Percentiles rank a stretch among this genome's conserved stretches.
Evolutionary conservation across 2,329 filamentous ascomycete genomes (phyloP).

Genomic region (Colletotrichum tabaci): DNA sequence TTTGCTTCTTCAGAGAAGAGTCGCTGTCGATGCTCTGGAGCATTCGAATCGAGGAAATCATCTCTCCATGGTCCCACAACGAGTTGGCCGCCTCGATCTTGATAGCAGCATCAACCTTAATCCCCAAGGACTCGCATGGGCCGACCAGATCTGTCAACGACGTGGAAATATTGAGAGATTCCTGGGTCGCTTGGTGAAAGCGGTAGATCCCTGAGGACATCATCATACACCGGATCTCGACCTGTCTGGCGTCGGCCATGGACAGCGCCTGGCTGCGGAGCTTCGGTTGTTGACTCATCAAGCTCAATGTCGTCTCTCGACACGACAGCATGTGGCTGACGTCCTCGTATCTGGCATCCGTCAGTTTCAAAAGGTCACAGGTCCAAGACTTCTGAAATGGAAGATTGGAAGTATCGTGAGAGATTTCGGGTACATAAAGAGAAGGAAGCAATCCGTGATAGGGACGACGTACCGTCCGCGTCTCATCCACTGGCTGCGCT

Average conservation of each 20-base stretch:
- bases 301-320: constrained; percentile 85
- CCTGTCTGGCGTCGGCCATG: constrained; percentile 74
- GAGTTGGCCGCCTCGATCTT: constrained; percentile 89
- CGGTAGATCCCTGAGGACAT: constrained; percentile 82
- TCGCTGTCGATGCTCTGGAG: constrained; percentile 80
- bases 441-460: constrained; percentile 32
- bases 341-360: constrained; percentile 75
- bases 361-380: background rate
- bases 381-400: background rate
- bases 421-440: background rate
- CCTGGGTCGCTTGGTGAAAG: constrained; percentile 85
- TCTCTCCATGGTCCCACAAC: constrained; percentile 94
- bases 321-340: constrained; percentile 86
- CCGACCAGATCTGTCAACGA: constrained; percentile 84
- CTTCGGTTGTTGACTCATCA: constrained; percentile 79
- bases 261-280: constrained; percentile 74
- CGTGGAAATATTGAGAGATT: constrained; percentile 88
- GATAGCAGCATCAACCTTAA: constrained; percentile 83
- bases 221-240: constrained; percentile 84
- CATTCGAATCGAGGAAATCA: constrained; percentile 89
- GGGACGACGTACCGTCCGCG: constrained; percentile 76
- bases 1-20: constrained; percentile 75
- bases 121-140: constrained; percentile 77
- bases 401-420: too few species aligned
- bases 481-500: constrained; percentile 83